These are phyloP conservation scores for Aspergillus asperescens DNA, from an alignment of 495 filamentous ascomycete genomes.

Conservation along the genomic window DNA sequence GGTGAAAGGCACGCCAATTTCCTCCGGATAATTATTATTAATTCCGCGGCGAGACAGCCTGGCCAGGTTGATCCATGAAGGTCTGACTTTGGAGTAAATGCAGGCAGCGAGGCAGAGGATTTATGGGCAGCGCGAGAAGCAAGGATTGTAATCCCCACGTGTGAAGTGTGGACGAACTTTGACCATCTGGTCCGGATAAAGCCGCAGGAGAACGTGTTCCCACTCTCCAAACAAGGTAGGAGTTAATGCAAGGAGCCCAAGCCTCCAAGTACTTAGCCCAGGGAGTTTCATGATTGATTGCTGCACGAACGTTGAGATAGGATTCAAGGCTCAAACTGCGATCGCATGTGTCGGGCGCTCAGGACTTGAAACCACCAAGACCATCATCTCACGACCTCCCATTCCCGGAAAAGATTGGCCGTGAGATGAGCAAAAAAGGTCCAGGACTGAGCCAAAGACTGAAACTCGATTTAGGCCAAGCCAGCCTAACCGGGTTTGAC, in stretches of 20 bases:
- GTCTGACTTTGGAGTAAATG: neutral
- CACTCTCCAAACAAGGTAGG: too few relatives aligned
- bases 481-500: constrained; percentile 10
- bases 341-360: too few relatives aligned
- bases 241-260: too few relatives aligned
- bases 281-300: too few relatives aligned
- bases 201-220: too few relatives aligned
- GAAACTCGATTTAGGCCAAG: constrained; percentile 4
- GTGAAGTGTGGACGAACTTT: too few relatives aligned
- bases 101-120: neutral
- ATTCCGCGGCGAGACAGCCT: neutral
- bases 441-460: neutral
- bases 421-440: neutral
- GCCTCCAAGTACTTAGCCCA: too few relatives aligned
- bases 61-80: neutral
- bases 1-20: neutral
- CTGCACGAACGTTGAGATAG: constrained; percentile 14
- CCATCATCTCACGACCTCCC: too few relatives aligned
- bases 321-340: too few relatives aligned
- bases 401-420: neutral
- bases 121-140: neutral
- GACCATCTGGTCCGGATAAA: neutral
- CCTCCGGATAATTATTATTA: neutral
- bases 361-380: too few relatives aligned
- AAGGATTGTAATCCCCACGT: neutral